A percentile compares a stretch with the other conserved stretches of the same genome.
phyloP scores from a whole-genome alignment of 73 alveolate genomes.

The Paramecium pentaurelia region DNA sequence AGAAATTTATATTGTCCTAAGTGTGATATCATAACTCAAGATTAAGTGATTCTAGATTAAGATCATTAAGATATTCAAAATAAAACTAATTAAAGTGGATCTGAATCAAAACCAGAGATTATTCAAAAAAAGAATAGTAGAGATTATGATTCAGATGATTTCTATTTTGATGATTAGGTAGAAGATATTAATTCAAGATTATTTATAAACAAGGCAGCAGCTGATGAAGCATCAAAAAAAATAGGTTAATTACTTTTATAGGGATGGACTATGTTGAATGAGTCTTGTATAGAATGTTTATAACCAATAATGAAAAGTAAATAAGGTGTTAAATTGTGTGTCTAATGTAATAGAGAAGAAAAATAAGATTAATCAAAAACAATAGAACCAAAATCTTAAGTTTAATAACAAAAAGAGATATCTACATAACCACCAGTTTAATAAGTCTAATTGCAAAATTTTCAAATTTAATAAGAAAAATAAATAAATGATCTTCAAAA shows the following conservation, averaged over 20 bases:
- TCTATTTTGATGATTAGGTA: neutral
- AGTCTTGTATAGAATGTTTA: neutral
- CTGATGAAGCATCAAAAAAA: constrained; percentile 44
- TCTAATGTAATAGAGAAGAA: constrained; percentile 27
- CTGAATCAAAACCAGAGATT: constrained; percentile 19
- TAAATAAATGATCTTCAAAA: neutral
- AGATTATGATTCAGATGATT: constrained; percentile 15
- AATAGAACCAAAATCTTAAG: neutral
- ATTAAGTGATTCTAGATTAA: constrained; percentile 1
- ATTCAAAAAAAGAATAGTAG: neutral
- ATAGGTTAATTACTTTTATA: constrained; percentile 1
- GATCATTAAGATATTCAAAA: neutral
- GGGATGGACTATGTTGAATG: constrained; percentile 21
- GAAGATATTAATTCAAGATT: neutral
- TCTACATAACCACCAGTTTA: neutral
- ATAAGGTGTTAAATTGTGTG: constrained; percentile 14
- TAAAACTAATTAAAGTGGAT: neutral
- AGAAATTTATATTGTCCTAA: constrained; percentile 22
- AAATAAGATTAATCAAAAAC: neutral
- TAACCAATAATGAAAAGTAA: constrained; percentile 19
- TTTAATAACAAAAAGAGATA: neutral
- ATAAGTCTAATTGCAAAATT: neutral
- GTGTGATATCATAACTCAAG: neutral
- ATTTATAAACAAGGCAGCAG: neutral
- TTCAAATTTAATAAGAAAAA: neutral